Evolutionary conservation across 106 monocot genomes (phyloP).

Genomic region (Triglochin maritima): DNA sequence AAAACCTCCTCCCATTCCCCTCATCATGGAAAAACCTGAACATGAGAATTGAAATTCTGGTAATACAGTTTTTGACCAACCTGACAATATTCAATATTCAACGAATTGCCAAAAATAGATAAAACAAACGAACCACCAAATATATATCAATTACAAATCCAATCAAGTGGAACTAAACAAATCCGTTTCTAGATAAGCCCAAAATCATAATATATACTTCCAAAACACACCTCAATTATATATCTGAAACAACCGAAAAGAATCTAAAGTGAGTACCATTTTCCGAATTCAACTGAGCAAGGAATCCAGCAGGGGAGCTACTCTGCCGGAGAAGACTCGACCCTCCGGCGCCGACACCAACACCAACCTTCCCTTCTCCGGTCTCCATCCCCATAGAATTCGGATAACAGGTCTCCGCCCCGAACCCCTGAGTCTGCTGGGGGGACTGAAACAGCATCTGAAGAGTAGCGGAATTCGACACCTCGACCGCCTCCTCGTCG

Average conservation of each 20-base stretch:
- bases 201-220: no score
- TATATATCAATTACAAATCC: no score
- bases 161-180: no score
- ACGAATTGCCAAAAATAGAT: no score
- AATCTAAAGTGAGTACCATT: slow-evolving; percentile 6
- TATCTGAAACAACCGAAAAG: background rate
- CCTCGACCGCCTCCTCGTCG: slow-evolving; percentile 1
- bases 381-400: slow-evolving; percentile 4
- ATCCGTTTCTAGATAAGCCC: no score
- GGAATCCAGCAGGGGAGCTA: slow-evolving; percentile 21
- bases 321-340: slow-evolving; percentile 16
- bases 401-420: background rate
- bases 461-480: background rate
- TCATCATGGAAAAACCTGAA: slow-evolving; percentile 15
- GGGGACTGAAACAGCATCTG: slow-evolving; percentile 1
- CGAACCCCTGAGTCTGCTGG: background rate
- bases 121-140: no score
- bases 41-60: background rate
- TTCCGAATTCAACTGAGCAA: slow-evolving; percentile 15
- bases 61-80: no score
- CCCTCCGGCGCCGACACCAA: background rate
- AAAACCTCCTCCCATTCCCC: slow-evolving; percentile 5
- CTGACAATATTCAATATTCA: no score
- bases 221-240: no score
- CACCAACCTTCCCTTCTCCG: slow-evolving; percentile 2